Evolutionary conservation across 371 early-diverging fungal genomes (phyloP).

Genomic region (Actinomortierella ambigua): DNA sequence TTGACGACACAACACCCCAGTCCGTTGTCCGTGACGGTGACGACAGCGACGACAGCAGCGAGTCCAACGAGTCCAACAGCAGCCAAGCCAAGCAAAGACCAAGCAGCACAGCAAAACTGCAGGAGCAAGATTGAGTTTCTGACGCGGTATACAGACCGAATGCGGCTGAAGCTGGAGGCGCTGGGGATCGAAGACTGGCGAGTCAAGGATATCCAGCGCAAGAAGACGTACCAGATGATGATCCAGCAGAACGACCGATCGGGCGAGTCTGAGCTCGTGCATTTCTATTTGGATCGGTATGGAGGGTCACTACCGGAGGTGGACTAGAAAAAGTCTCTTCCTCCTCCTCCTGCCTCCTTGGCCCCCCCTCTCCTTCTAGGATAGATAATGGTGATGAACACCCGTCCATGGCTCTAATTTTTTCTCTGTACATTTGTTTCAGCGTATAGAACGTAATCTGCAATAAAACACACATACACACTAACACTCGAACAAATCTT

Average conservation of each 20-base stretch:
- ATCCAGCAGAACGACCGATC: conserved; percentile 49
- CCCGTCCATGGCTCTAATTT: too few relatives aligned
- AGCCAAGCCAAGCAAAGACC: not conserved
- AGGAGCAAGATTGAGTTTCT: conserved; percentile 39
- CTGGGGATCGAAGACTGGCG: conserved; percentile 46
- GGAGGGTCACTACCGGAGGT: conserved; percentile 25
- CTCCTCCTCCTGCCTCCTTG: too few relatives aligned
- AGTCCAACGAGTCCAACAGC: not conserved
- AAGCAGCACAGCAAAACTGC: conserved; percentile 13
- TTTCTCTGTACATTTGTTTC: too few relatives aligned
- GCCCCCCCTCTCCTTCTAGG: too few relatives aligned
- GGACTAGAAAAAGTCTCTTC: not conserved
- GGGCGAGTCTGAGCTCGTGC: conserved; percentile 43
- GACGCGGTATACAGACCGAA: conserved; percentile 37
- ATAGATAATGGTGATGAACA: too few relatives aligned
- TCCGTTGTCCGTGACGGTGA: not conserved
- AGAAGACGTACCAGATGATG: conserved; percentile 50
- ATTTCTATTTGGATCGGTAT: conserved; percentile 47
- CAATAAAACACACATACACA: too few relatives aligned
- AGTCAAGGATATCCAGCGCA: conserved; percentile 40
- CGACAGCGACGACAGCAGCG: not conserved
- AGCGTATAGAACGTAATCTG: too few relatives aligned
- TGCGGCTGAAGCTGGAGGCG: conserved; percentile 27
- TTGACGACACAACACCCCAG: not conserved
- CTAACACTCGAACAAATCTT: too few relatives aligned